phyloP scores from a whole-genome alignment of 129 eudicot genomes.

The Erigeron canadensis region DNA sequence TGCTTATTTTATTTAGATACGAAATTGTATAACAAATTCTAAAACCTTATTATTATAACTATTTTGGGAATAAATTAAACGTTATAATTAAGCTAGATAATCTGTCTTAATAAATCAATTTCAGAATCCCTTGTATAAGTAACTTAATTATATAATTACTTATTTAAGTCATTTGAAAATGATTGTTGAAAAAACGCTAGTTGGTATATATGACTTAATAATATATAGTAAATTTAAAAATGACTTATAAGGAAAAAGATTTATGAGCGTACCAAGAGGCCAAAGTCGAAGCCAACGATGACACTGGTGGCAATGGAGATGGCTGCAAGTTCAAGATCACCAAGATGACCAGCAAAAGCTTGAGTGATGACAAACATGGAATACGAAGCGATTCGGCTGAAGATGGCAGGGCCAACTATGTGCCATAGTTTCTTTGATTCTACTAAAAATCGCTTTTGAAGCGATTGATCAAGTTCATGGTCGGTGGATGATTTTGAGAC shows the following conservation, averaged over 20 bases:
- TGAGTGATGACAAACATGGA: slow-evolving; percentile 76
- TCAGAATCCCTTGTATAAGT: too few relatives aligned
- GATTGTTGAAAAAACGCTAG: too few relatives aligned
- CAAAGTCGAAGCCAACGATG: slow-evolving; percentile 73
- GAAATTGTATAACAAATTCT: not conserved
- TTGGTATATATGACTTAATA: too few relatives aligned
- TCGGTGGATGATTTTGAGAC: not conserved
- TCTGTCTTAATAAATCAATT: too few relatives aligned
- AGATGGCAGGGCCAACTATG: slow-evolving; percentile 77
- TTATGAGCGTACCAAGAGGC: slow-evolving; percentile 55
- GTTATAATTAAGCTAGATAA: too few relatives aligned
- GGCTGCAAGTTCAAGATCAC: slow-evolving; percentile 88
- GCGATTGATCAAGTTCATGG: slow-evolving; percentile 14
- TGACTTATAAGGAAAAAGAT: not conserved
- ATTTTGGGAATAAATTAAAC: too few relatives aligned
- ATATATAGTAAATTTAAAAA: too few relatives aligned
- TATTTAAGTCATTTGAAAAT: too few relatives aligned
- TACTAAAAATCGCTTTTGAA: slow-evolving; percentile 39
- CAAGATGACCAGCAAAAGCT: slow-evolving; percentile 89
- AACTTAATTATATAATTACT: not conserved
- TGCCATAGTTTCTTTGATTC: slow-evolving; percentile 87
- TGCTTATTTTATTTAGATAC: not conserved
- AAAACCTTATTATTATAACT: too few relatives aligned
- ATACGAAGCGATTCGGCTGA: slow-evolving; percentile 65
- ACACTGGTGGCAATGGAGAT: slow-evolving; percentile 71